Evolutionary conservation across 2,329 filamentous ascomycete genomes (phyloP), one percentile per base, ranked within the genome.

Genomic region (Cordyceps cateniannulata): DNA sequence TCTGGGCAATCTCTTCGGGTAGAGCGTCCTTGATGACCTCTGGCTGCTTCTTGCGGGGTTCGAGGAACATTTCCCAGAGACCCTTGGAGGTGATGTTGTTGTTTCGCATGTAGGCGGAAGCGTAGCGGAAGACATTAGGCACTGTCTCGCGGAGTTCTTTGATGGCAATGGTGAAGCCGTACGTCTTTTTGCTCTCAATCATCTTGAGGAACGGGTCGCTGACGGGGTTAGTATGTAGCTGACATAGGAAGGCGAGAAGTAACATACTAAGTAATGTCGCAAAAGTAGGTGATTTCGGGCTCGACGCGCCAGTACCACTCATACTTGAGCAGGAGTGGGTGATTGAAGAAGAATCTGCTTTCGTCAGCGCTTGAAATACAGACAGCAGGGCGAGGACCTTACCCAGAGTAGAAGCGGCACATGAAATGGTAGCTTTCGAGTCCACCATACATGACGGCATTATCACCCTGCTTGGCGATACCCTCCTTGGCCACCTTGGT

Each of bases 271-370:
- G 95, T 99, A 67, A 99, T 98, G 73, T 99, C 95, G 76, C 95
- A 99, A 79, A 99, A 99, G 79, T 98, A 99, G 79, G 93, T 97
- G 84, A 99, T 98, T 77, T 99, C 95, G 66, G 95, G 95, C 81
- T 99, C 95, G 68, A 99, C 81, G 65, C 95, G 91, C 95, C 95
- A 99, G 80, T 99, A 99, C 95, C 95, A 99, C 72, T 98, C 92
- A 77, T 98, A 99, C 76, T 98, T 98, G 71, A 90, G 85, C 50
- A 99, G 84, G 38, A 98, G 84, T 65, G 93, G 89, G 72, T 99
- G 95, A 75, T 97, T 96, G 81, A 95, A 99, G 78, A 99, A 99
- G 77, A 96, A 95, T 48, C 91, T 84, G 18, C 64, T 5, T 9
- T 18, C 2, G 63, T 73, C 66, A 73, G 71, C 57, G 18, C 27